Evolutionary conservation across 305 asterid genomes (phyloP).

Genomic region (Fraxinus floribunda): DNA sequence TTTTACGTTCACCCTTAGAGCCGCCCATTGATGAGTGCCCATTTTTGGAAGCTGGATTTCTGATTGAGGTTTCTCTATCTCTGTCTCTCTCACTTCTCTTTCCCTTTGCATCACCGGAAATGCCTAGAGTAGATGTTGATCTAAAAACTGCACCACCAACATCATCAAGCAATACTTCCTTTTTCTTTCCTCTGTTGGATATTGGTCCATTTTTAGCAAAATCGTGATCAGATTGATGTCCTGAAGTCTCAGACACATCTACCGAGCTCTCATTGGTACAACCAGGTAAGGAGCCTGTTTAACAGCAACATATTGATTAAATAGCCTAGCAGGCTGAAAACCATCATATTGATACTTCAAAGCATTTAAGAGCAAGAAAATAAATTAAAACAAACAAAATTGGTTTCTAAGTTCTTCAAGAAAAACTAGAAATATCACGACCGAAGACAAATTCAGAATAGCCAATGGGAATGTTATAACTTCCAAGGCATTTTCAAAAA

Average conservation of each 20-base stretch:
- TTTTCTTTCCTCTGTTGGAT: slow-evolving; percentile 79
- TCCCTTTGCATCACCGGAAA: slow-evolving; percentile 72
- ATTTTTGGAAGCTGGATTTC: slow-evolving; percentile 48
- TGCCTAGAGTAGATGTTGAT: slow-evolving; percentile 49
- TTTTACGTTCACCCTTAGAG: slow-evolving; percentile 78
- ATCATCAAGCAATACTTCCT: slow-evolving; percentile 77
- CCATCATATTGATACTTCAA: not conserved
- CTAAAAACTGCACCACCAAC: slow-evolving; percentile 50
- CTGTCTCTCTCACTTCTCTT: slow-evolving; percentile 62
- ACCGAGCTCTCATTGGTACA: slow-evolving; percentile 36
- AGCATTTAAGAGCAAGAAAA: not conserved
- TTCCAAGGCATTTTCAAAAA: not conserved
- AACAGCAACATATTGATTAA: slow-evolving; percentile 14
- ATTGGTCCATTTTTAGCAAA: slow-evolving; percentile 63
- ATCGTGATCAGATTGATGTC: slow-evolving; percentile 45
- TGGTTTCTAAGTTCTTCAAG: slow-evolving; percentile 8
- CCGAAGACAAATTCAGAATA: not conserved
- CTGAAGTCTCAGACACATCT: slow-evolving; percentile 38
- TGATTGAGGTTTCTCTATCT: slow-evolving; percentile 21
- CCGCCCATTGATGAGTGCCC: slow-evolving; percentile 39
- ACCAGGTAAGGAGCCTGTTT: slow-evolving; percentile 29
- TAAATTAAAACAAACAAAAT: not conserved
- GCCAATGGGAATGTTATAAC: not conserved
- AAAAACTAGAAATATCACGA: not conserved
- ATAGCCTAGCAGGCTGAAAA: slow-evolving; percentile 16